phyloP scores from a whole-genome alignment of 2,329 filamentous ascomycete genomes.

The Ceratocystis papillata region DNA sequence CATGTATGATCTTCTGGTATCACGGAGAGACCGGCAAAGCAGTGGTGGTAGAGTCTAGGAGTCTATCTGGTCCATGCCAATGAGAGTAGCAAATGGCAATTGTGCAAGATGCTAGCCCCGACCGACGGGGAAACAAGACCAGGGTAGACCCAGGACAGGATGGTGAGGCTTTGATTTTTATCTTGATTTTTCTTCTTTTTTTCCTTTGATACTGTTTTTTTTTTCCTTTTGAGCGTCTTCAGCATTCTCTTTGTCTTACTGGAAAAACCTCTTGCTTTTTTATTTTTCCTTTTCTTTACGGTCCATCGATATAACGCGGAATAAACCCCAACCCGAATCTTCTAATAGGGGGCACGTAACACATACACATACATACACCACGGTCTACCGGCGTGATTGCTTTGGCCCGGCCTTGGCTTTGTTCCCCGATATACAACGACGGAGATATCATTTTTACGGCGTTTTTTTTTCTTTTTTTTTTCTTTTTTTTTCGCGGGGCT shows the following conservation, averaged over 20 bases:
- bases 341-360: conserved; percentile 6
- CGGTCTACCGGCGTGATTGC: too few relatives aligned
- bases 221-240: conserved; percentile 2
- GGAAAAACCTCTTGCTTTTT: background rate
- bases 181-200: conserved; percentile 10
- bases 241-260: background rate
- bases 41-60: background rate
- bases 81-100: too few relatives aligned
- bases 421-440: conserved; percentile 4
- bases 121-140: too few relatives aligned
- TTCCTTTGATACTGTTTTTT: background rate
- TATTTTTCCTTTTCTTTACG: conserved; percentile 14
- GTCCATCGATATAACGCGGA: conserved; percentile 9
- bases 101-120: too few relatives aligned
- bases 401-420: background rate
- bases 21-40: conserved; percentile 28
- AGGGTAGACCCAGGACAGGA: too few relatives aligned
- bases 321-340: background rate
- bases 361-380: background rate
- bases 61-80: background rate
- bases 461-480: background rate
- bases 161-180: background rate
- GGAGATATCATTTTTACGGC: background rate
- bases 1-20: conserved; percentile 37
- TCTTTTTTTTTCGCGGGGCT: background rate